Conservation (phyloP, 352 stramenopile species). For the Phytophthora pluvialis region DNA sequence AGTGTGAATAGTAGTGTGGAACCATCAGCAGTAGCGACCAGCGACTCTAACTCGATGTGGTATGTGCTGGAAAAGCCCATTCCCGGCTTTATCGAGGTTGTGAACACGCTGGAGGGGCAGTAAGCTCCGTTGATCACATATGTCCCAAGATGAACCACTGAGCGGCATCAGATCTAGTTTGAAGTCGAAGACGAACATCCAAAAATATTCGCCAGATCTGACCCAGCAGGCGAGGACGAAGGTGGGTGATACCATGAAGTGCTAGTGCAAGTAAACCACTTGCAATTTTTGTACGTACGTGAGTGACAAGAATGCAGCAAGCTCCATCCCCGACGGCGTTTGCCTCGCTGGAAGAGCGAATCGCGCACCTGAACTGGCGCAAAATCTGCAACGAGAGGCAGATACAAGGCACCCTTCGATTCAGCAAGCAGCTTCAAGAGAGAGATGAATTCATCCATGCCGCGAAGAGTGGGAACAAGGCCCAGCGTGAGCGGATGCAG, state of each 20-base stretch:
- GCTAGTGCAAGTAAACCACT: neutral
- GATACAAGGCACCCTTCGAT: slow-evolving; percentile 64
- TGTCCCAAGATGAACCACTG: no score
- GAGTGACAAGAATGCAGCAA: slow-evolving; percentile 24
- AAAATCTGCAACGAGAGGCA: slow-evolving; percentile 77
- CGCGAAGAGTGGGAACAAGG: slow-evolving; percentile 47
- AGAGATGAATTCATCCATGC: slow-evolving; percentile 65
- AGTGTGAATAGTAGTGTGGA: neutral
- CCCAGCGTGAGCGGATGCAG: slow-evolving; percentile 54
- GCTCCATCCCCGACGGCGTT: slow-evolving; percentile 37
- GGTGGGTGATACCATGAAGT: neutral
- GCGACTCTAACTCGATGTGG: slow-evolving; percentile 40
- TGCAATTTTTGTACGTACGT: slow-evolving; percentile 7
- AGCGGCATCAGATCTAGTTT: neutral
- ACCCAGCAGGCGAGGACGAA: slow-evolving; percentile 22
- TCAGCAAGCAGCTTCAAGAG: slow-evolving; percentile 69
- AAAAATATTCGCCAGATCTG: slow-evolving; percentile 37
- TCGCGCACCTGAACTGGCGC: slow-evolving; percentile 75
- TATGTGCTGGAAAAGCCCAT: slow-evolving; percentile 56
- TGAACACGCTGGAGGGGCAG: slow-evolving; percentile 18
- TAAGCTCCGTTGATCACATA: neutral
- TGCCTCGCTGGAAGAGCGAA: slow-evolving; percentile 65
- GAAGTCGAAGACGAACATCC: slow-evolving; percentile 30
- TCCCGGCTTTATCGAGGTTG: slow-evolving; percentile 40
- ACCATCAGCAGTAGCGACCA: neutral